Evolutionary conservation across 2,329 filamentous ascomycete species (phyloP).

Genomic region (Diatrype stigma): DNA sequence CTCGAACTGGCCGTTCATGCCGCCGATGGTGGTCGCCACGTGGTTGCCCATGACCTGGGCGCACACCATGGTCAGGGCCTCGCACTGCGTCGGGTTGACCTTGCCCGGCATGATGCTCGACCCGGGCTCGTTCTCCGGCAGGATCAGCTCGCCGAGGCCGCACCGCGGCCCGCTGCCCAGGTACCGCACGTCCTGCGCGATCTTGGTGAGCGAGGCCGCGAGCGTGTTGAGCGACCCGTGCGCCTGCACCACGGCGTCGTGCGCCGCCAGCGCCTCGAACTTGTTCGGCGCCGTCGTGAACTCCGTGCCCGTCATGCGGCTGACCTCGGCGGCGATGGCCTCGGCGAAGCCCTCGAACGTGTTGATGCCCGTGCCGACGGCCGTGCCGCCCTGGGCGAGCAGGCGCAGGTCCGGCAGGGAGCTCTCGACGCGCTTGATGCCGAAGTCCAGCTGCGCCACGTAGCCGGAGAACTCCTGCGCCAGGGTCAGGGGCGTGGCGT

Average conservation of each 20-base stretch:
- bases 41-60: conserved; percentile 98
- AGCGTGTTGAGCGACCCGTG: conserved; percentile 92
- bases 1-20: conserved; percentile 97
- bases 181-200: conserved; percentile 96
- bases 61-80: conserved; percentile 96
- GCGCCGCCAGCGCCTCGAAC: conserved; percentile 93
- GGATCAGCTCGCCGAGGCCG: conserved; percentile 85
- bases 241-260: conserved; percentile 93
- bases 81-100: conserved; percentile 98
- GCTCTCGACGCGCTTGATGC: conserved; percentile 80
- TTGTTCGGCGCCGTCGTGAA: conserved; percentile 99
- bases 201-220: conserved; percentile 89
- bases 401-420: conserved; percentile 79
- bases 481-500: conserved; percentile 91
- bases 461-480: conserved; percentile 98
- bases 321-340: conserved; percentile 85
- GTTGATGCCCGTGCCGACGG: conserved; percentile 96
- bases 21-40: conserved; percentile 85
- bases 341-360: conserved; percentile 95
- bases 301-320: conserved; percentile 84
- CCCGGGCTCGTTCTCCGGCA: conserved; percentile 97
- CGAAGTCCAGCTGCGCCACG: conserved; percentile 87
- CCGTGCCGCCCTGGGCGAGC: conserved; percentile 92
- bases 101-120: conserved; percentile 99
- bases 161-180: conserved; percentile 93